Conservation (phyloP, 2,329 filamentous ascomycete species). For the Helotiales sp. region DNA sequence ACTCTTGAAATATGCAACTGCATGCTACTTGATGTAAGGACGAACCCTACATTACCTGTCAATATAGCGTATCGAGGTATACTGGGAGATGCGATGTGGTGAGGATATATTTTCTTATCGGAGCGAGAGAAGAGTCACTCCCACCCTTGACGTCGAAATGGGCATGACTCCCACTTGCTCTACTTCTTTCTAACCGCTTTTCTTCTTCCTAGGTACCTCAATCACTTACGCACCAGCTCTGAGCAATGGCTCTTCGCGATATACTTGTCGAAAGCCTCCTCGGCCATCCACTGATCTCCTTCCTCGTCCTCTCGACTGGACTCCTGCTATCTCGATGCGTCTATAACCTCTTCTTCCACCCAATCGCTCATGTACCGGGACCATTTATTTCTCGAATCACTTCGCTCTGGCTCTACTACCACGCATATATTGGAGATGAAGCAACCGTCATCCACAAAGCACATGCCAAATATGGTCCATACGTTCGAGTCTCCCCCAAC, state of each 20-base stretch:
- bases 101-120: too few relatives aligned
- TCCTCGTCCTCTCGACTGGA: constrained; percentile 8
- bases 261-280: neutral
- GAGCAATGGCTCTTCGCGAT: constrained; percentile 18
- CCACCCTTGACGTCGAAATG: neutral
- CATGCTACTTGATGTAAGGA: too few relatives aligned
- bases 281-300: constrained; percentile 9
- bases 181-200: neutral
- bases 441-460: constrained; percentile 25
- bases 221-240: neutral
- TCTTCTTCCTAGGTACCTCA: neutral
- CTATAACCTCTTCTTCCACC: constrained; percentile 40
- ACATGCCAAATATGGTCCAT: constrained; percentile 35
- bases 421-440: constrained; percentile 40
- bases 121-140: too few relatives aligned
- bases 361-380: constrained; percentile 41
- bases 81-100: too few relatives aligned
- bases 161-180: neutral
- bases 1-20: too few relatives aligned
- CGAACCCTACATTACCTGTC: too few relatives aligned
- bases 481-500: constrained; percentile 37
- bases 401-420: constrained; percentile 36
- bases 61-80: too few relatives aligned
- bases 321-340: constrained; percentile 24
- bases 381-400: constrained; percentile 37